A percentile compares a stretch with the other conserved stretches of the same genome.
Conservation (phyloP, 31 red algal genomes). For the Pterothamnion heteromorphum region DNA sequence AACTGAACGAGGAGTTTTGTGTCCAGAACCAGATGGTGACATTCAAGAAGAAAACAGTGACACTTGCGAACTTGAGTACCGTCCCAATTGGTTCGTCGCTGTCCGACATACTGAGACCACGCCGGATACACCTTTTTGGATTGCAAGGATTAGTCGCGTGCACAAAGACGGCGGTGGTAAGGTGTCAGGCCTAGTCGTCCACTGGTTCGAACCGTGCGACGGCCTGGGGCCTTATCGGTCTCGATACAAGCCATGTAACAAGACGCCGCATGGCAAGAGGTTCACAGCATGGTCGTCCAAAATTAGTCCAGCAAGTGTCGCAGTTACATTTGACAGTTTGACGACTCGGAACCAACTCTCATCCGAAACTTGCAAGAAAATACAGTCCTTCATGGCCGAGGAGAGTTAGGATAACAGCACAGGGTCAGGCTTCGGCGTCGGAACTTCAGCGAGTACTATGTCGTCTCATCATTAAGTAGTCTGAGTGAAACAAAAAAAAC, state of each 20-base stretch:
- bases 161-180: background rate
- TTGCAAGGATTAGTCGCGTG: background rate
- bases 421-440: no score
- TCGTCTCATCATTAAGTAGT: no score
- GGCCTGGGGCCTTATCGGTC: background rate
- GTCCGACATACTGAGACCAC: background rate
- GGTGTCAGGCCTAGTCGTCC: background rate
- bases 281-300: background rate
- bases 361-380: slow-evolving; percentile 15
- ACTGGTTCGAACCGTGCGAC: background rate
- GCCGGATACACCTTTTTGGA: background rate
- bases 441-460: no score
- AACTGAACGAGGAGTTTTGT: background rate
- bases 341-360: background rate
- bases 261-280: background rate
- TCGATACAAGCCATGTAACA: background rate
- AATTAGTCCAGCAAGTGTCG: background rate
- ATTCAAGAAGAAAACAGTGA: background rate
- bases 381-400: no score
- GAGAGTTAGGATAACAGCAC: no score
- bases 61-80: background rate
- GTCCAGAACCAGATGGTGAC: background rate
- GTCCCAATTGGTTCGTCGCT: background rate
- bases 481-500: no score
- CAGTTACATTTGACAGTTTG: no score